Conservation (phyloP, 345 rosid genomes). For the Arabis hirsuta region DNA sequence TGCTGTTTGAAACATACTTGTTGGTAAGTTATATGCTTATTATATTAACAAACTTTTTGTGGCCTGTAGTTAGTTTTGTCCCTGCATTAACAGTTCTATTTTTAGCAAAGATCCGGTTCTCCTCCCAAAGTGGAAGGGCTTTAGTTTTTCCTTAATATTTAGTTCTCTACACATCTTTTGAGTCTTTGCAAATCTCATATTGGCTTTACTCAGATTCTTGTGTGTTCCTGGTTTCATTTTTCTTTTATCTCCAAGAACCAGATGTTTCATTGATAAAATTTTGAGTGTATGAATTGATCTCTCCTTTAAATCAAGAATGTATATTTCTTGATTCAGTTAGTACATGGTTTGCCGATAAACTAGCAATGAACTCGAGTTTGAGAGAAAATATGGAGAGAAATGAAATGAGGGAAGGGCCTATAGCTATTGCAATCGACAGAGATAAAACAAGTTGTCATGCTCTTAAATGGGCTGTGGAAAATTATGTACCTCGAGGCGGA, state of each 20-base stretch:
- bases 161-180: neutral
- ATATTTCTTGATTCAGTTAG: neutral
- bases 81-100: slow-evolving; percentile 32
- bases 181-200: slow-evolving; percentile 32
- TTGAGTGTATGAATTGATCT: neutral
- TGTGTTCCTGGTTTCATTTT: neutral
- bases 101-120: slow-evolving; percentile 31
- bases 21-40: slow-evolving; percentile 19
- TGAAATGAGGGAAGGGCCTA: slow-evolving; percentile 38
- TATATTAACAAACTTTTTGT: slow-evolving; percentile 7
- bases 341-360: neutral
- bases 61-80: slow-evolving; percentile 39
- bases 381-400: slow-evolving; percentile 39
- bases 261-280: neutral
- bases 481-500: slow-evolving; percentile 46
- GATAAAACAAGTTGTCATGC: slow-evolving; percentile 53
- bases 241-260: slow-evolving; percentile 5
- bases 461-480: slow-evolving; percentile 61
- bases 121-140: slow-evolving; percentile 20
- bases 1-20: slow-evolving; percentile 31
- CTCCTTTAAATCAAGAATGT: neutral
- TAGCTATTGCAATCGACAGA: slow-evolving; percentile 54
- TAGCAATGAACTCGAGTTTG: slow-evolving; percentile 34
- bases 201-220: slow-evolving; percentile 12
- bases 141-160: slow-evolving; percentile 2